These are phyloP conservation scores for Aspergillus nanangensis DNA, from an alignment of 495 filamentous ascomycete species.

Conservation along the genomic window DNA sequence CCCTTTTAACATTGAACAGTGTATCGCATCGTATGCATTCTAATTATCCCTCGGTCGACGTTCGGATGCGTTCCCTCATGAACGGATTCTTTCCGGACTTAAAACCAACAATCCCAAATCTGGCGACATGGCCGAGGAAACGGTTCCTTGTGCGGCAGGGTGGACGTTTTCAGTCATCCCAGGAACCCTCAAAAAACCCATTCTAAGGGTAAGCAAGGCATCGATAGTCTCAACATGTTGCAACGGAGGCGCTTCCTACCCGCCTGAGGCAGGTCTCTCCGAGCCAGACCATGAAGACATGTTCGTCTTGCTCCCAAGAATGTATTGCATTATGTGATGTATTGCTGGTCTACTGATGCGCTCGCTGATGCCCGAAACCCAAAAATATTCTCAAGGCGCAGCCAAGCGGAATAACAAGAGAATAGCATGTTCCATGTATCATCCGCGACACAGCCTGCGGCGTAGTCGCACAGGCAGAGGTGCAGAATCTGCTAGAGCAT, in stretches of 20 bases:
- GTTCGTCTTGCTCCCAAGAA: not conserved
- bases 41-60: not conserved
- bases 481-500: no score
- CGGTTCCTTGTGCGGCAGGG: not conserved
- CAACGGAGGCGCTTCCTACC: slow-evolving; percentile 3
- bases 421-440: slow-evolving; percentile 22
- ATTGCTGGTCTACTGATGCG: slow-evolving; percentile 52
- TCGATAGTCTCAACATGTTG: not conserved
- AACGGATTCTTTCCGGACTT: not conserved
- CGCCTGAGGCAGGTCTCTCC: not conserved
- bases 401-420: slow-evolving; percentile 19
- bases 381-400: slow-evolving; percentile 12
- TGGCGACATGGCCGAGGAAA: not conserved
- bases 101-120: no score
- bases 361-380: slow-evolving; percentile 53
- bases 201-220: not conserved
- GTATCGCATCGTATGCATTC: not conserved
- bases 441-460: slow-evolving; percentile 36
- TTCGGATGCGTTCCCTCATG: no score
- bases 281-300: not conserved
- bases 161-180: slow-evolving; percentile 1
- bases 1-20: not conserved
- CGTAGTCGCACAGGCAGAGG: slow-evolving; percentile 20
- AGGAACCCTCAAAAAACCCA: slow-evolving; percentile 6
- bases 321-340: slow-evolving; percentile 3